Evolutionary conservation across 768 basidiomycete genomes (phyloP).

Genomic region (Hortiboletus flavorubellus): DNA sequence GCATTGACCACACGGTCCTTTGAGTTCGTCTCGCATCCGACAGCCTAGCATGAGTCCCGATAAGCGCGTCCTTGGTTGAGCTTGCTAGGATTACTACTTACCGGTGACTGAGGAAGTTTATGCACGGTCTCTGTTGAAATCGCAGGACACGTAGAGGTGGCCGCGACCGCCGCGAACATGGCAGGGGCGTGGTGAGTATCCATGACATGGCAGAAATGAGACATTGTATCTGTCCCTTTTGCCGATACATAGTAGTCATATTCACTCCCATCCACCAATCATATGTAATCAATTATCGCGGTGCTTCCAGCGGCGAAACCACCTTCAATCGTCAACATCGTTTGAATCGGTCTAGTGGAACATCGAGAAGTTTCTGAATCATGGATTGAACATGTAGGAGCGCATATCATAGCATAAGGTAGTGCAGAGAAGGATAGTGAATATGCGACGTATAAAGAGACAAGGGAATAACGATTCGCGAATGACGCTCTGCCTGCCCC

Average conservation of each 20-base stretch:
- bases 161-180: too few species aligned
- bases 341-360: background rate
- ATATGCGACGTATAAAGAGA: slow-evolving; percentile 13
- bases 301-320: too few species aligned
- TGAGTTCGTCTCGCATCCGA: background rate
- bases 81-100: background rate
- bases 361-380: background rate
- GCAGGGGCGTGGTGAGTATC: too few species aligned
- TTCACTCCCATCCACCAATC: too few species aligned
- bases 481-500: slow-evolving; percentile 8
- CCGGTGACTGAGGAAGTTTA: background rate
- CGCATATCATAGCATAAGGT: slow-evolving; percentile 23
- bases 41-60: background rate
- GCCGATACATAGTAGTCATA: too few species aligned
- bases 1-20: background rate
- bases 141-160: too few species aligned
- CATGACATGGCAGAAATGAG: too few species aligned
- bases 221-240: too few species aligned
- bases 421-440: slow-evolving; percentile 3
- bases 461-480: background rate
- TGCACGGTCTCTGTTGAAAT: too few species aligned
- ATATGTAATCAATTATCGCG: too few species aligned
- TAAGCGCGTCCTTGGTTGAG: background rate
- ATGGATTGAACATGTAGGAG: slow-evolving; percentile 21
- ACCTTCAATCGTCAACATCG: too few species aligned